Evolutionary conservation across 805 yeast genomes (phyloP).

Genomic region (Wickerhamomyces mucosus): DNA sequence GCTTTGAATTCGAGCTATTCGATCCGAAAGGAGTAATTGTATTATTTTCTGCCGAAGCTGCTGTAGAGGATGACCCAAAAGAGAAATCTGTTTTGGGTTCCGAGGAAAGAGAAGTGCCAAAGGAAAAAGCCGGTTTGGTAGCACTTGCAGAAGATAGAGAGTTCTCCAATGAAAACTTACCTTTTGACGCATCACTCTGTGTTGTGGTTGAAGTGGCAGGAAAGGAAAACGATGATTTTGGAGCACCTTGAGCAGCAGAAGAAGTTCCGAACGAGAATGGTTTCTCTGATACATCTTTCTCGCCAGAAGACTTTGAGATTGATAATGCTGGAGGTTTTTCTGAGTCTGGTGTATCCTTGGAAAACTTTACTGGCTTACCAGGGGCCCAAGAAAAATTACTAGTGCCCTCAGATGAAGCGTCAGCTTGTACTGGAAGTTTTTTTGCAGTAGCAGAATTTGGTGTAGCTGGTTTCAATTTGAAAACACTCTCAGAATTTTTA

Average conservation of each 20-base stretch:
- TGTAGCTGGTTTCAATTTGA: slow-evolving; percentile 19
- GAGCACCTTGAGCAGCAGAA: no score
- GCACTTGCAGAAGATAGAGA: no score
- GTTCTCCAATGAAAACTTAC: no score
- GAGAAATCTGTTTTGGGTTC: slow-evolving; percentile 20
- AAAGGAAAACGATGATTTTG: no score
- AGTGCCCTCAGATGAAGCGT: slow-evolving; percentile 3
- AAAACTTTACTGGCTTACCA: slow-evolving; percentile 12
- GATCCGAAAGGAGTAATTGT: slow-evolving; percentile 13
- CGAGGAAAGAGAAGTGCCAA: slow-evolving; percentile 16
- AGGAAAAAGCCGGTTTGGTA: slow-evolving; percentile 19
- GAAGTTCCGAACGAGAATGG: no score
- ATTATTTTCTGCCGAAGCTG: not conserved
- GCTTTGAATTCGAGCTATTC: slow-evolving; percentile 1
- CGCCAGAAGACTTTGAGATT: no score
- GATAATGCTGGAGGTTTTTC: no score
- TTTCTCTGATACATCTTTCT: no score
- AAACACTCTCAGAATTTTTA: slow-evolving; percentile 24
- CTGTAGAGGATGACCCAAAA: slow-evolving; percentile 14
- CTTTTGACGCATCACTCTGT: no score
- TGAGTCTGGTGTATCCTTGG: slow-evolving; percentile 4
- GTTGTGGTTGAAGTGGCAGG: no score
- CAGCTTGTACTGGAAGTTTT: slow-evolving; percentile 3
- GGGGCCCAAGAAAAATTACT: slow-evolving; percentile 19
- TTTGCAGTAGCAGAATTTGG: not conserved